Base-by-base conservation (phyloP, 1,284 basidiomycete genomes). In the Pascua sp. region DNA sequence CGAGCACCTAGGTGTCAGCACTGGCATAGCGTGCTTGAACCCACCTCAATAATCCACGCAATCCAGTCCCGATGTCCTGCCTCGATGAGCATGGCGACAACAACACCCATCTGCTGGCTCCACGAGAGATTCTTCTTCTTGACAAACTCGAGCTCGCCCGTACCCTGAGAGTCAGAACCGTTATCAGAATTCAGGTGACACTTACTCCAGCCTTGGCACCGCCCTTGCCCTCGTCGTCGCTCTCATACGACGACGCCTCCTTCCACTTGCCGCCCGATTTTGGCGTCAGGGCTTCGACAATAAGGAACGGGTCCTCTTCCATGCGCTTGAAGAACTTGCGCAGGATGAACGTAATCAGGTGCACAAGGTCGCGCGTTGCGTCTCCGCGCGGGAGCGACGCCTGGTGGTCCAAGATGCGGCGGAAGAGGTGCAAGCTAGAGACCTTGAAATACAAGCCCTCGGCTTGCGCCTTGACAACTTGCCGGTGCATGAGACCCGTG, bases 381-480 rank as follows among this genome's bases (percentile, higher is more conserved):
- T 87, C 85, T 47, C 88, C 86, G 54, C 83, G 84, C 49, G 91
- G 89, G 45, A 93, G 80, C 8, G 84, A 82, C 58, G 84, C 82
- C 70, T 89, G 84, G 68, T 90, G 86, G 53, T 86, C 85, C 49
- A 95, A 78, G 63, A 97, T 88, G 39, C 81, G 77, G 70, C 88
- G 87, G 83, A 96, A 96, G 40, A 95, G 82, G 63, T 87, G 80
- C 57, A 96, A 77, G 7, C 88, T 88, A 24, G 91, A 90, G 8
- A 90, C 90, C 75, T 92, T 90, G 83, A 92, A 97, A 78, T 91
- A 96, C 12, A 97, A 78, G 0, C 87, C 91, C 72, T 96, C 92
- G 0, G 90, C 90, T 70, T 94, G 91, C 10, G 87, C 86, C 67
- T 85, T 87, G 61, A 97, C 85, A 39, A 86, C 91, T 67, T 94